phyloP scores from a whole-genome alignment of 2,329 filamentous ascomycete genomes.

The Berkeleyomyces rouxiae region DNA sequence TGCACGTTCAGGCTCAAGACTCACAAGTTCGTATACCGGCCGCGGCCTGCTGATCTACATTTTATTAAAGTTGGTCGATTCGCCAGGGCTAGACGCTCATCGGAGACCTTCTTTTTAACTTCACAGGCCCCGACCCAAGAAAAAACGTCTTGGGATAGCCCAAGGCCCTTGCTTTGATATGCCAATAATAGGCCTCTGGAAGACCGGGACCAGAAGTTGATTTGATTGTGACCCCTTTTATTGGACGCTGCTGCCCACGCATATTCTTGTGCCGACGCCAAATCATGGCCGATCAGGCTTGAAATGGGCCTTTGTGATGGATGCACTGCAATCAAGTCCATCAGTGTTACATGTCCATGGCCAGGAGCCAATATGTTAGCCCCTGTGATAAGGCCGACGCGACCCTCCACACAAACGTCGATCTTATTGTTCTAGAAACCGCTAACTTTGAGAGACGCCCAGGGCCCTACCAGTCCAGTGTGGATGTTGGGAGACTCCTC shows the following conservation, averaged over 20 bases:
- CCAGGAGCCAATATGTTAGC: background rate
- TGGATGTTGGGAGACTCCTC: too few species aligned
- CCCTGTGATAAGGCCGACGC: background rate
- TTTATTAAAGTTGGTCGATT: background rate
- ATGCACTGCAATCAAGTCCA: background rate
- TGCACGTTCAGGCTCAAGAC: background rate
- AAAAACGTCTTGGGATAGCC: background rate
- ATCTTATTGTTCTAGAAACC: constrained; percentile 1
- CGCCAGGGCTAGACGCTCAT: background rate
- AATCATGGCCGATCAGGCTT: background rate
- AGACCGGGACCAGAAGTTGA: background rate
- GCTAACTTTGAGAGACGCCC: background rate
- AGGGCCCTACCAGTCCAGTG: background rate
- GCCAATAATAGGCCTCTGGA: background rate
- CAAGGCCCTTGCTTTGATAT: background rate
- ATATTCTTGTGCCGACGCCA: background rate
- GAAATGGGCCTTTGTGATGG: background rate
- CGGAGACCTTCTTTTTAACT: background rate
- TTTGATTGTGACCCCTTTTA: background rate
- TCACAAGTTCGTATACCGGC: background rate
- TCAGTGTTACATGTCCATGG: background rate
- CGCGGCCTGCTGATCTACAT: background rate
- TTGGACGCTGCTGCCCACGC: background rate
- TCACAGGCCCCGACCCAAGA: background rate
- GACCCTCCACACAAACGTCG: background rate